Evolutionary conservation across 768 basidiomycete species (phyloP), one percentile per base, ranked within the genome.

Genomic region (Mrakia hoshinonis): DNA sequence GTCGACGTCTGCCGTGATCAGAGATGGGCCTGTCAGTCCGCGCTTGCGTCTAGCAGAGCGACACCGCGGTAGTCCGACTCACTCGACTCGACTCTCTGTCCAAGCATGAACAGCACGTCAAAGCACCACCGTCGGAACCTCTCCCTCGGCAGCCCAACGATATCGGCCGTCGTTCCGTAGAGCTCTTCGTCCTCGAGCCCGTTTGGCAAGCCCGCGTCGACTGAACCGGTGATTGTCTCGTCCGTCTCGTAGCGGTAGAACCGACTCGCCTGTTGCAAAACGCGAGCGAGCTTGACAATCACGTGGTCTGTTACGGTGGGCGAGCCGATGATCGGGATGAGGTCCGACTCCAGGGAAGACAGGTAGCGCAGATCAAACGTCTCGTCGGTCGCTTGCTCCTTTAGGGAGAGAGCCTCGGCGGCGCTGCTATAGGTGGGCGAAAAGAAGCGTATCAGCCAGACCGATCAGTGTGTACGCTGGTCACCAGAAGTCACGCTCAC

Each of bases 51-150:
- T 65, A 1, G 43, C 3, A 24, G n/a, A 15, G 22, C 7, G 22
- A 22, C 22, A 12, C 22, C 34, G 4, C 49, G 46, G 20, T 22
- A 34, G 11, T 20, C 47, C 15, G 26, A 68, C 49, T 68, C 54
- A 68, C 49, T 52, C 43, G 39, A 48, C 24, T 68, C 67, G 5
- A 43, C 24, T 81, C 75, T 87, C 81, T 0, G 89, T 89, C 75
- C 90, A 38, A 93, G 82, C 74, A 89, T 77, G 79, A 94, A 93
- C 43, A 95, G 78, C 13, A 93, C 80, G 76, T 95, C 92, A 69
- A 94, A 88, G 77, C 90, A 92, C 92, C 92, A 94, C 80, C 91
- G 93, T 9, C 90, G 87, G 77, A 94, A 94, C 10, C 91, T 83
- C 78, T 94, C 92, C 48, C 92, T 82, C 1, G 89, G 87, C 36